Evolutionary conservation across 1,139 yeast genomes (phyloP).

Genomic region (Hyphopichia wangnamkhiaoensis): DNA sequence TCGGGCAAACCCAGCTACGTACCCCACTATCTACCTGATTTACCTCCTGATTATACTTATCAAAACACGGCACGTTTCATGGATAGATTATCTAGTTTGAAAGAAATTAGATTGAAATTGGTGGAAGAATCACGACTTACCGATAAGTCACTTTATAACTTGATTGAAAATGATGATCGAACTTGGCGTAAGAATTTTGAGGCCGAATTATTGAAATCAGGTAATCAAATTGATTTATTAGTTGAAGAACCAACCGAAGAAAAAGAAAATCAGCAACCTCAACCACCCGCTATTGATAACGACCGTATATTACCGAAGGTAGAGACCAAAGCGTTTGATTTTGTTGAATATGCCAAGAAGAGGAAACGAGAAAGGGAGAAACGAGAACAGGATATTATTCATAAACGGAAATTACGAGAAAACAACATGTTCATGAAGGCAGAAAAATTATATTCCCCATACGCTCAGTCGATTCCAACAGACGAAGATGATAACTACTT

Average conservation of each 20-base stretch:
- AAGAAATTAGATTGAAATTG: slow-evolving; percentile 64
- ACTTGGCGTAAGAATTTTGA: slow-evolving; percentile 34
- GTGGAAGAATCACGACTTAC: slow-evolving; percentile 81
- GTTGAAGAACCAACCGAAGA: slow-evolving; percentile 15
- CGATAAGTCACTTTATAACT: slow-evolving; percentile 69
- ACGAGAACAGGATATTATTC: slow-evolving; percentile 19
- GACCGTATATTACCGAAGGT: slow-evolving; percentile 3
- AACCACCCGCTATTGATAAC: neutral
- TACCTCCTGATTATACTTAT: slow-evolving; percentile 94
- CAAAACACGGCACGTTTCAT: slow-evolving; percentile 71
- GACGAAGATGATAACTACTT: slow-evolving; percentile 26
- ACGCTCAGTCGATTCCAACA: slow-evolving; percentile 27
- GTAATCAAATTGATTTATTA: slow-evolving; percentile 7
- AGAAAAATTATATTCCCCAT: slow-evolving; percentile 44
- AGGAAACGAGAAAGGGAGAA: slow-evolving; percentile 32
- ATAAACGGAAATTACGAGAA: slow-evolving; percentile 22
- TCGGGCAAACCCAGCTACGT: slow-evolving; percentile 53
- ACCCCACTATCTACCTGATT: slow-evolving; percentile 76
- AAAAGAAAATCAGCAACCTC: slow-evolving; percentile 8
- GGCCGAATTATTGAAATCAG: slow-evolving; percentile 16
- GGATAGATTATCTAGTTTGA: slow-evolving; percentile 68
- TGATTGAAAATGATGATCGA: slow-evolving; percentile 47
- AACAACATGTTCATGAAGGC: slow-evolving; percentile 47
- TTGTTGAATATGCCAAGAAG: slow-evolving; percentile 54
- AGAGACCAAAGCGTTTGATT: slow-evolving; percentile 43